Evolutionary conservation across 2,329 filamentous ascomycete species (phyloP), one percentile per base, ranked within the genome.

Genomic region (Pleomassaria siparia): DNA sequence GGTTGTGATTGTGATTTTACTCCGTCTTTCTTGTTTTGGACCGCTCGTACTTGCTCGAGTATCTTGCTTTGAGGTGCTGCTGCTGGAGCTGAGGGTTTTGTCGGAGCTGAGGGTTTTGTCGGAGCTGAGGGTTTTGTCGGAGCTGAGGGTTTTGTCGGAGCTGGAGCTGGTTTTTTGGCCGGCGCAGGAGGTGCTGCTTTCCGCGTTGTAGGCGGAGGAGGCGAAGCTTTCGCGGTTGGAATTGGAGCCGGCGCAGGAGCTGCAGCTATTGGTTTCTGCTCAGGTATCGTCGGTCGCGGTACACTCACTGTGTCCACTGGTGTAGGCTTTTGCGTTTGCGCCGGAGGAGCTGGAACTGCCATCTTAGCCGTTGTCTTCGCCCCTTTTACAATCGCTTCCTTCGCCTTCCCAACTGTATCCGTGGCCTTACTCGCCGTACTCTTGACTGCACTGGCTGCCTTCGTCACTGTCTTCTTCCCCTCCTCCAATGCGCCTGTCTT

Each of bases 391-490:
- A 24, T 33, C 30, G n/a, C 22, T 7, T 20, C 25, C 40, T 30
- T 46, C 13, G 32, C 42, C 36, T 42, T 43, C 18, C 25, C 44
- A 22, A 18, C 35, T n/a, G 46, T 43, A 25, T 54, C 57, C 13
- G 51, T 40, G 7, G 46, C n/a, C 16, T 16, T 35, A 16, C 5
- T 20, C 32, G 45, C 32, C 15, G 32, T 20, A 4, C 4, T 18
- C 32, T 35, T 43, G 25, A 25, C 21, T 18, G 28, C 24, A 13
- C 24, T 24, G 5, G 37, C 29, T 8, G 49, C 40, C 11, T 48
- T 42, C 44, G 61, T 66, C 30, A 59, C 35, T 22, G 18, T 24
- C 12, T 28, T 40, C 24, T 32, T 29, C 12, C 3, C 40, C 18
- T 42, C 40, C 16, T 32, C 40, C 28, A 21, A 32, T 12, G n/a